Evolutionary conservation across 2,329 filamentous ascomycete species (phyloP), one percentile per base, ranked within the genome.

Genomic region (Hymenoscyphus scutula): DNA sequence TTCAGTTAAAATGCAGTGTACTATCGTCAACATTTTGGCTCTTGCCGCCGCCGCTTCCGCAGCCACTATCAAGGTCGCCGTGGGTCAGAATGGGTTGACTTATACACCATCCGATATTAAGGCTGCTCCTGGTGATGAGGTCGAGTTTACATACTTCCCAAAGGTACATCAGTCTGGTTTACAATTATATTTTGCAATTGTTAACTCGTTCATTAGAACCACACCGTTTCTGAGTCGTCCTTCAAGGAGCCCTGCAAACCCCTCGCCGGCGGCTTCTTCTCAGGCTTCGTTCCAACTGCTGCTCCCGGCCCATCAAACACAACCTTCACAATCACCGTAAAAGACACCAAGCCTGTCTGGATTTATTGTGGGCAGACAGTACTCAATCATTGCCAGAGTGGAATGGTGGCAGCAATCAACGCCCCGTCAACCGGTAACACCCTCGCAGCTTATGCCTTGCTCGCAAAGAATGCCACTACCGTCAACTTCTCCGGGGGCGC

Each of bases 71-170:
- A 81, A 72, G 76, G 45, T 94, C 91, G 63, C 92, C 91, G 66
- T 92, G 92, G 65, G 91, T 91, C 84, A 96, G 89, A 73, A 97
- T 82, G 53, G 91, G 90, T 76, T 97, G 91, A 66, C 97, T 96
- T 84, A 97, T 92, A 59, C 71, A 34, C 82, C 82, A 7, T 74
- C 77, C 59, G 76, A 69, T n/a, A 63, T 74, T 57, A 70, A 56
- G 30, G 74, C 72, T 34, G 70, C 73, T 2, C 63, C 70, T 30
- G 74, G 74, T 10, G 70, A 74, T 53, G 56, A 68, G 5, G 67
- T 76, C 30, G 73, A 74, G 61, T 76, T 75, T 63, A 68, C 71
- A 23, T 76, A 74, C 71, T 73, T 70, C 63, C 73, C 74, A 58
- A 68, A 68, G 62, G 64, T 63, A 58, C 29, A 15, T 65, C 27